Evolutionary conservation across 176 grass and related monocot species (phyloP).

Genomic region (Musa schizocarpa): DNA sequence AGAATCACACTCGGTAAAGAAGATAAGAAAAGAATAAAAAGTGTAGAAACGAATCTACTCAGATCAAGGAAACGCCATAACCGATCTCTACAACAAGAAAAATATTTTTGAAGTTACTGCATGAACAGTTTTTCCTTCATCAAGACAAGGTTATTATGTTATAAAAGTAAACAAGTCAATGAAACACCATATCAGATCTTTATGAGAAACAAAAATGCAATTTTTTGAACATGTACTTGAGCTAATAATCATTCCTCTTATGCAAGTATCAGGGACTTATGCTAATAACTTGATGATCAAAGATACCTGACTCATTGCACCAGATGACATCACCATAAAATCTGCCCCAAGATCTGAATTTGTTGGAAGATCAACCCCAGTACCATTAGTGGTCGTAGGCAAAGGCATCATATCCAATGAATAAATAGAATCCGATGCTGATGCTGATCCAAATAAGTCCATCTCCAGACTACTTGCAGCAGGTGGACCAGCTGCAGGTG

Average conservation of each 20-base stretch:
- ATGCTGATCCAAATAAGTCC: constrained; percentile 67
- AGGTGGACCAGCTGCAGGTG: constrained; percentile 21
- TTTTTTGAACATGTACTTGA: background rate
- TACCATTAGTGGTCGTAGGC: constrained; percentile 32
- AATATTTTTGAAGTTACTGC: background rate
- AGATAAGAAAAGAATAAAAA: too few species aligned
- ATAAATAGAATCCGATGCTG: constrained; percentile 39
- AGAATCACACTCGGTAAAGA: background rate
- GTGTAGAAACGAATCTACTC: background rate
- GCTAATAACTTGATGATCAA: too few species aligned
- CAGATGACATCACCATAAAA: constrained; percentile 50
- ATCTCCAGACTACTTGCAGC: constrained; percentile 63
- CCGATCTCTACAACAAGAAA: background rate
- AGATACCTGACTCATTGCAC: constrained; percentile 43
- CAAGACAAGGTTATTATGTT: too few species aligned
- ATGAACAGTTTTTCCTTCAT: background rate
- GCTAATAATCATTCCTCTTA: background rate
- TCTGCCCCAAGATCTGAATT: constrained; percentile 51
- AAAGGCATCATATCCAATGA: constrained; percentile 58
- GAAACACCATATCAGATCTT: too few species aligned
- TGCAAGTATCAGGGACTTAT: too few species aligned
- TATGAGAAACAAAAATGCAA: too few species aligned
- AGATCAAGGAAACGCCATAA: background rate
- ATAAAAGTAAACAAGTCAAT: too few species aligned
- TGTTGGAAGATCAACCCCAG: constrained; percentile 36